Evolutionary conservation across 805 yeast species (phyloP).

Genomic region (Hanseniaspora hatyaiensis): DNA sequence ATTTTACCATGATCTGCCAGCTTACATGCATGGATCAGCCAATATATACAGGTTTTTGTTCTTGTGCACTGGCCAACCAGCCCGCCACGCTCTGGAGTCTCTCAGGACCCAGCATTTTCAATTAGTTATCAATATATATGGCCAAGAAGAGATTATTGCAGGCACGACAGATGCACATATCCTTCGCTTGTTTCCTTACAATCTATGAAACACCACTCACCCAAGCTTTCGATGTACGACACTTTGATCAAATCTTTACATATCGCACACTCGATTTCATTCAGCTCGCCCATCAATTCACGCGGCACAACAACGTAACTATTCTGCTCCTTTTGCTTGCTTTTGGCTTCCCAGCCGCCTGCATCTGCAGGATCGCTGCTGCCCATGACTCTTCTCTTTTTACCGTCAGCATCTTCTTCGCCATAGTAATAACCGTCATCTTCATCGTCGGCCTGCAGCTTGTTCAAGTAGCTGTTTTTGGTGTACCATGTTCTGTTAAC

Average conservation of each 20-base stretch:
- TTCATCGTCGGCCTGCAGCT: neutral
- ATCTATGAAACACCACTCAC: constrained; percentile 75
- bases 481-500: constrained; percentile 20
- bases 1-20: too few species aligned
- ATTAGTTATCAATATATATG: constrained; percentile 30
- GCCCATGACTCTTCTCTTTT: neutral
- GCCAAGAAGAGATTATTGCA: constrained; percentile 23
- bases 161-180: constrained; percentile 57
- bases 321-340: neutral
- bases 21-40: too few species aligned
- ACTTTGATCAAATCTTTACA: constrained; percentile 57
- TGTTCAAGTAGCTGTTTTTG: constrained; percentile 1
- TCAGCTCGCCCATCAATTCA: constrained; percentile 14
- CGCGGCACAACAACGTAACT: constrained; percentile 10
- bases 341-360: too few species aligned
- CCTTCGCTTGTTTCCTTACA: constrained; percentile 40
- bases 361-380: neutral
- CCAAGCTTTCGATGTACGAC: constrained; percentile 59
- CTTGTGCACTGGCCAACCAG: too few species aligned
- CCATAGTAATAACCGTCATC: too few species aligned
- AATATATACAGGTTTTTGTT: too few species aligned
- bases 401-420: too few species aligned
- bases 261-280: constrained; percentile 44
- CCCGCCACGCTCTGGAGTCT: too few species aligned
- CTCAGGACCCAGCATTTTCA: too few species aligned